Conservation (phyloP, 2,329 filamentous ascomycete species). For the Fusarium continuum region DNA sequence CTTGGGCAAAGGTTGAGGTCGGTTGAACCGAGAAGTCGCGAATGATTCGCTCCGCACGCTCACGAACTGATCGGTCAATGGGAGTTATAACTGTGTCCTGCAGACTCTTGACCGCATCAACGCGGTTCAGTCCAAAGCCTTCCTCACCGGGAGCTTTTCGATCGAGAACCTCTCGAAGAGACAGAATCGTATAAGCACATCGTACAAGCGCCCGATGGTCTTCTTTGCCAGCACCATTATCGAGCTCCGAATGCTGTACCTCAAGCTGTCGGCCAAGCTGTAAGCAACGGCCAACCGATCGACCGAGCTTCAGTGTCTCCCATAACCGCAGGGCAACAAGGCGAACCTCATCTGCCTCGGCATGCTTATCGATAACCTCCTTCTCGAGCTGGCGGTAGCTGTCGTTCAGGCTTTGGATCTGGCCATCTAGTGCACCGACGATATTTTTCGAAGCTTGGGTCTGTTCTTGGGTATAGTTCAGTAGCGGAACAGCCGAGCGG, state of each 20-base stretch:
- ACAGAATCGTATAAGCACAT: conserved; percentile 81
- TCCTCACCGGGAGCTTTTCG: conserved; percentile 76
- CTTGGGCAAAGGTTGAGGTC: conserved; percentile 67
- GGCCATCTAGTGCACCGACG: conserved; percentile 78
- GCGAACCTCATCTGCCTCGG: conserved; percentile 84
- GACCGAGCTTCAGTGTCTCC: conserved; percentile 79
- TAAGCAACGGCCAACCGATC: conserved; percentile 80
- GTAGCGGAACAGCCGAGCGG: conserved; percentile 80
- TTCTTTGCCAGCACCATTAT: conserved; percentile 60
- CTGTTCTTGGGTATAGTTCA: conserved; percentile 80
- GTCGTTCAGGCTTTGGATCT: conserved; percentile 81
- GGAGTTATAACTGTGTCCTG: conserved; percentile 75
- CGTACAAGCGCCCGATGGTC: conserved; percentile 84
- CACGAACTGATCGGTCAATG: conserved; percentile 76
- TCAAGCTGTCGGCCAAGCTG: conserved; percentile 87
- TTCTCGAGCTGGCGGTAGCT: conserved; percentile 87
- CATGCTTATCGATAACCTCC: conserved; percentile 86
- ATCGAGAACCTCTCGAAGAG: conserved; percentile 76
- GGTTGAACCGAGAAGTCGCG: conserved; percentile 79
- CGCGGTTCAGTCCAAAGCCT: conserved; percentile 76
- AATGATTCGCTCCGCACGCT: conserved; percentile 79
- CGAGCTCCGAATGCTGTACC: conserved; percentile 77
- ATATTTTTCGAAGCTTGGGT: conserved; percentile 77
- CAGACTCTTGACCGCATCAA: conserved; percentile 77
- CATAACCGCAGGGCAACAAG: conserved; percentile 80